Evolutionary conservation across 208 protist genomes (phyloP).

Genomic region (Leishmania aethiopica): DNA sequence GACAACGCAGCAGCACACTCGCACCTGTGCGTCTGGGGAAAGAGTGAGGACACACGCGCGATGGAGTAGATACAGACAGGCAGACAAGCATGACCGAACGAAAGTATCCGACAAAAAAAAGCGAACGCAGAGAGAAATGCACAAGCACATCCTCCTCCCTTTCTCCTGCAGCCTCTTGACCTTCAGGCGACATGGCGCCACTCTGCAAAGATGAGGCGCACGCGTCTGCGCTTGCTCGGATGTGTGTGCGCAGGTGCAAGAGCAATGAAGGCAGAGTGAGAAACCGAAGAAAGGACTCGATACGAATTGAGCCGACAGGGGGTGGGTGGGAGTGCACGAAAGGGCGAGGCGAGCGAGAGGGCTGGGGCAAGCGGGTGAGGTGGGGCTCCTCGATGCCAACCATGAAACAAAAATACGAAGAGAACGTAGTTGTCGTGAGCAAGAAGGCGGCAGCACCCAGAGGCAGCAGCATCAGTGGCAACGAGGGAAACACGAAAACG

Average conservation of each 20-base stretch:
- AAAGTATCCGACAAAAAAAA: not conserved
- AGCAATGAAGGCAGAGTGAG: not conserved
- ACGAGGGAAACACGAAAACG: no score
- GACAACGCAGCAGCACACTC: not conserved
- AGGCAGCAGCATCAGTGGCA: no score
- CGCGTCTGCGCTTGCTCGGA: not conserved
- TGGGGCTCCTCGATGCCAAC: no score
- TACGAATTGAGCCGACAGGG: not conserved
- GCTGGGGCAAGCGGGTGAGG: no score
- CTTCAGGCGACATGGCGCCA: not conserved
- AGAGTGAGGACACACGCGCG: not conserved
- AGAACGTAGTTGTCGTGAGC: no score
- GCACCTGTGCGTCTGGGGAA: not conserved
- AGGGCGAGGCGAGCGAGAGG: no score
- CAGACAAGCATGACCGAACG: no score
- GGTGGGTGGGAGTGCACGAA: no score
- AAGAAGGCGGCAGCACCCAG: no score
- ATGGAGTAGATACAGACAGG: not conserved
- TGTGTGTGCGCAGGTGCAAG: not conserved
- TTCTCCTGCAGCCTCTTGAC: not conserved
- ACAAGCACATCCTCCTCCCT: not conserved
- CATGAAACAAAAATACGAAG: no score
- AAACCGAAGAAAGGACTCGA: not conserved
- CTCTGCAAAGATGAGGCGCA: not conserved
- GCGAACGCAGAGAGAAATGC: not conserved